Percentiles rank a stretch among this genome's conserved stretches.
These are phyloP conservation scores for Quercus dentata DNA, from an alignment of 306 rosid genomes.

Conservation along the genomic window DNA sequence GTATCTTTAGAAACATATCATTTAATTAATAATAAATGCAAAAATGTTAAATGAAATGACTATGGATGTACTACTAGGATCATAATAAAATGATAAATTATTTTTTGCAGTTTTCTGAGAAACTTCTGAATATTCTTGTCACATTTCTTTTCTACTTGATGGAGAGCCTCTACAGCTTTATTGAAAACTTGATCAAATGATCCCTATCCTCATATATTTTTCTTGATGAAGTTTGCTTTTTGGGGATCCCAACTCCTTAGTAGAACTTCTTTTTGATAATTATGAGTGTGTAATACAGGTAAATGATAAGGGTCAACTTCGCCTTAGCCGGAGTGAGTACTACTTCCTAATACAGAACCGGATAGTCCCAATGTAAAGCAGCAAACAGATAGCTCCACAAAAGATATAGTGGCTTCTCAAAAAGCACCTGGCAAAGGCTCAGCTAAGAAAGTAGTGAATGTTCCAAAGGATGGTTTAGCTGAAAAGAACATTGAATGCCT, in stretches of 20 bases:
- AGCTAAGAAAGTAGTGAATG: constrained; percentile 10
- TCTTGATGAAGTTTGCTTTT: constrained; percentile 12
- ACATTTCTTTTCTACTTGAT: not conserved
- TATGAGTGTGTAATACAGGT: constrained; percentile 46
- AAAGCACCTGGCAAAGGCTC: constrained; percentile 23
- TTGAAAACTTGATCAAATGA: not conserved
- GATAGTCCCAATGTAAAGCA: constrained; percentile 41
- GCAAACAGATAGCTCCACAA: constrained; percentile 32
- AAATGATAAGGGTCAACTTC: constrained; percentile 93
- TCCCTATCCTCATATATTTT: constrained; percentile 3
- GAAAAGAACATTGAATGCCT: constrained; percentile 29
- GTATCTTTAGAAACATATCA: too few species aligned
- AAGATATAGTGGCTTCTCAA: constrained; percentile 15
- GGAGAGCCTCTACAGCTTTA: not conserved
- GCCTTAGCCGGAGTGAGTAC: constrained; percentile 81
- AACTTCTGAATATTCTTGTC: not conserved
- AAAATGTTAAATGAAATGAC: too few species aligned
- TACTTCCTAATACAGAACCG: constrained; percentile 70
- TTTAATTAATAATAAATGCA: too few species aligned
- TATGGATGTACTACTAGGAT: too few species aligned
- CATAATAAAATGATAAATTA: not conserved
- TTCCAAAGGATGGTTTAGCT: constrained; percentile 18
- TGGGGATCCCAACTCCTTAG: not conserved
- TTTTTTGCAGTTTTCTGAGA: not conserved
- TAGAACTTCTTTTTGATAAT: constrained; percentile 10